Evolutionary conservation across 352 stramenopile species (phyloP).

Genomic region (Thalassiosira pacifica): DNA sequence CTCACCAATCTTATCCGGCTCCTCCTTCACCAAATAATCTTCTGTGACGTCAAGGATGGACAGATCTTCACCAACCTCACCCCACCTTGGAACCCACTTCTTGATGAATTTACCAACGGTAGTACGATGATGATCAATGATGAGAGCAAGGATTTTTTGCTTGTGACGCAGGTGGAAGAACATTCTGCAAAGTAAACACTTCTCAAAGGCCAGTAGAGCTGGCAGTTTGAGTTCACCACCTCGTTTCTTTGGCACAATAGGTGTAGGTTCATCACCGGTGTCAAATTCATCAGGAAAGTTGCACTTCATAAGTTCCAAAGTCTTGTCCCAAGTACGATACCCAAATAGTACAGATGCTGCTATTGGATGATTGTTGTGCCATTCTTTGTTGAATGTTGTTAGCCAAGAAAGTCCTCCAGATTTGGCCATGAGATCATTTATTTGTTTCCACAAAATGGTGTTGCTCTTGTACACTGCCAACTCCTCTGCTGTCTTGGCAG

Average conservation of each 20-base stretch:
- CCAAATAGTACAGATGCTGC: constrained; percentile 1
- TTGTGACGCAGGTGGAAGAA: constrained; percentile 14
- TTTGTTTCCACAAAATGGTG: no score
- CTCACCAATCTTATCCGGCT: background rate
- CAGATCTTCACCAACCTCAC: constrained; percentile 4
- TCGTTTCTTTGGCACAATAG: background rate
- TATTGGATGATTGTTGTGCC: constrained; percentile 4
- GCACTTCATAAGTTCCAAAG: background rate
- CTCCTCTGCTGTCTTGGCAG: no score
- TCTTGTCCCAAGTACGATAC: constrained; percentile 17
- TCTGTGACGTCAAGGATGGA: constrained; percentile 10
- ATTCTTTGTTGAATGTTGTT: constrained; percentile 11
- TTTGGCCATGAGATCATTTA: no score
- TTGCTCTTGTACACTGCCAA: no score
- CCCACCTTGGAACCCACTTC: constrained; percentile 24
- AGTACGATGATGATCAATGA: constrained; percentile 6
- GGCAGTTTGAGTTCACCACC: background rate
- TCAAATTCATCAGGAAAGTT: constrained; percentile 21
- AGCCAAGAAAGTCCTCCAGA: background rate
- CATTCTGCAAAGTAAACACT: constrained; percentile 12
- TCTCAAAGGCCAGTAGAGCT: background rate
- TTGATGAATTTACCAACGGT: constrained; percentile 3
- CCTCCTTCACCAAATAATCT: constrained; percentile 14
- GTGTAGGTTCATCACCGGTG: background rate
- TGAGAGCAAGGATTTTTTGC: background rate